phyloP scores from a whole-genome alignment of 441 rosid genomes.

The Erodium trifolium region DNA sequence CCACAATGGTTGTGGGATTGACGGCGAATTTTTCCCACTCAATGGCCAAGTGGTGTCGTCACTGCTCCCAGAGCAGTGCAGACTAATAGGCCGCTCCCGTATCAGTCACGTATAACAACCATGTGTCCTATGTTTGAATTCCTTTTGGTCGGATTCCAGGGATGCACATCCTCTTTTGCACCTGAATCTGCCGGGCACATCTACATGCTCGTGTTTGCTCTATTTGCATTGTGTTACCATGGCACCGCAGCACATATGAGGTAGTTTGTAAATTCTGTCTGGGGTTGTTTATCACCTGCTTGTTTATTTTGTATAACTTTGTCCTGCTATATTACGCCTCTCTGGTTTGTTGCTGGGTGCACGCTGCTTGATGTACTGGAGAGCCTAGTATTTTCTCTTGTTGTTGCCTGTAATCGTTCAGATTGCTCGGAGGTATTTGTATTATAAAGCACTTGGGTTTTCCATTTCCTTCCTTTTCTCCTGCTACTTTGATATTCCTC shows the following conservation, averaged over 20 bases:
- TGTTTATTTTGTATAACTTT: constrained; percentile 13
- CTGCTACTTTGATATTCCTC: not conserved
- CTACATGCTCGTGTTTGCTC: constrained; percentile 7
- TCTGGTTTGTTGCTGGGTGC: constrained; percentile 13
- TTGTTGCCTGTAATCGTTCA: constrained; percentile 11
- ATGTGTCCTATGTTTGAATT: constrained; percentile 14
- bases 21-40: constrained; percentile 83
- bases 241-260: not conserved
- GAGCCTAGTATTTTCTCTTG: not conserved
- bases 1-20: constrained; percentile 85
- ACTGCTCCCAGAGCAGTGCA: constrained; percentile 90
- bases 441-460: not conserved
- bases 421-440: constrained; percentile 9
- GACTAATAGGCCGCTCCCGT: constrained; percentile 67
- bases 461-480: not conserved
- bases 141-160: constrained; percentile 16
- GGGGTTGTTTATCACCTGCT: constrained; percentile 26
- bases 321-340: constrained; percentile 10
- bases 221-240: constrained; percentile 9
- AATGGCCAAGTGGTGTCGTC: constrained; percentile 75
- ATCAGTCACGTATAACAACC: constrained; percentile 32
- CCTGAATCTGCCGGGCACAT: constrained; percentile 4
- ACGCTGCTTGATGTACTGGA: constrained; percentile 22
- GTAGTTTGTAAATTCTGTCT: constrained; percentile 33
- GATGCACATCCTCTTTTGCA: constrained; percentile 14